These are phyloP conservation scores for Candolleomyces aberdarensis DNA, from an alignment of 768 basidiomycete species.

Conservation along the genomic window DNA sequence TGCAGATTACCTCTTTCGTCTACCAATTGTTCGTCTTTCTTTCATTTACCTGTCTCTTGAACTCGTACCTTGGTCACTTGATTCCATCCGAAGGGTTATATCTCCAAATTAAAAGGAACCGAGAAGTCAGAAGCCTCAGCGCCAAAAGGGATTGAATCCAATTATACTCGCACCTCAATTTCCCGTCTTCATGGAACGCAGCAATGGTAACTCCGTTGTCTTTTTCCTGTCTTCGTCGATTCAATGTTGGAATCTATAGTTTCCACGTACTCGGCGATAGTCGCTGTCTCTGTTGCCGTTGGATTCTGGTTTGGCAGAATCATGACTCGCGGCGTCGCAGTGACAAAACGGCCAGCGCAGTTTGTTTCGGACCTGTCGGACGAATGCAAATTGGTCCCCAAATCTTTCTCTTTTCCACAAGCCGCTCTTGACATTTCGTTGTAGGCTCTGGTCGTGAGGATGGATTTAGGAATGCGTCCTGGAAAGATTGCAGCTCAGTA, in stretches of 20 bases:
- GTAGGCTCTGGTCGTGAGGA: conserved; percentile 40
- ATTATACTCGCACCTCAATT: not conserved
- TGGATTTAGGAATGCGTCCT: conserved; percentile 56
- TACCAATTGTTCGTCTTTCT: too few relatives aligned
- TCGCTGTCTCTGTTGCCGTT: conserved; percentile 3
- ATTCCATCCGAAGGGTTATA: too few relatives aligned
- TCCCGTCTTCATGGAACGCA: not conserved
- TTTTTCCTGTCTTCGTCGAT: not conserved
- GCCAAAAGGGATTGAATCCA: not conserved
- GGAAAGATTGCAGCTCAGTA: conserved; percentile 79
- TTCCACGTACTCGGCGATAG: not conserved
- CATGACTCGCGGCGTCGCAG: not conserved
- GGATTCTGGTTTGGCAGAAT: conserved; percentile 3
- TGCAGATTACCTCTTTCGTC: too few relatives aligned
- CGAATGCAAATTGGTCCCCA: conserved; percentile 54
- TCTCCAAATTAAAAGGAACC: too few relatives aligned
- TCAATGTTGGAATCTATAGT: not conserved
- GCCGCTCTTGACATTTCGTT: too few relatives aligned
- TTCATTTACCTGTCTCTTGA: too few relatives aligned
- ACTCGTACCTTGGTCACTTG: too few relatives aligned
- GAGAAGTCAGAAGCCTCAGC: not conserved
- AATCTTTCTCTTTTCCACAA: not conserved
- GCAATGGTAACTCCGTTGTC: not conserved
- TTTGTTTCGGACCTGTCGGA: conserved; percentile 29
- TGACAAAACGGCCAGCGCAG: not conserved